Conservation (phyloP, 768 basidiomycete species). For the Lactarius psammicola region DNA sequence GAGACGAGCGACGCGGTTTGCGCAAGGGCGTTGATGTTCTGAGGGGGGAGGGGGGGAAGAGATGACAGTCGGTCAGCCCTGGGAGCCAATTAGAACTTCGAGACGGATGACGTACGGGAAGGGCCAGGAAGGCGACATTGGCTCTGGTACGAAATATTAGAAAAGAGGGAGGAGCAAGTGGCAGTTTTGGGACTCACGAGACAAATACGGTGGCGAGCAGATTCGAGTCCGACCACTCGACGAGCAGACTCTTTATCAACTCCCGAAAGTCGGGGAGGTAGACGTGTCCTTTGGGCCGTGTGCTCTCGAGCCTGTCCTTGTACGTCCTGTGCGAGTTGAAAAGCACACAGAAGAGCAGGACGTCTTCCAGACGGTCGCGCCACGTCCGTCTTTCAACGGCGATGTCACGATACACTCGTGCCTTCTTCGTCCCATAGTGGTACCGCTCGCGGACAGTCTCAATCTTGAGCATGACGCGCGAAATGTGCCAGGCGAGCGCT, state of each 20-base stretch:
- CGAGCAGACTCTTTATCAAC: constrained; percentile 12
- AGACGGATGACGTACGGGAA: constrained; percentile 4
- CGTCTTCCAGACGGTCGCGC: constrained; percentile 2
- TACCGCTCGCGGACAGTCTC: constrained; percentile 12
- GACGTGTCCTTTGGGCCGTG: constrained; percentile 14
- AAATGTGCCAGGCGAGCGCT: constrained; percentile 19
- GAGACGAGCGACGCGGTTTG: constrained; percentile 27
- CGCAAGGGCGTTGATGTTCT: constrained; percentile 6
- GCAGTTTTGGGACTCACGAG: not conserved
- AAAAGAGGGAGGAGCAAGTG: not conserved
- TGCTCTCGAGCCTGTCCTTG: constrained; percentile 10
- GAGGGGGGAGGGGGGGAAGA: not conserved
- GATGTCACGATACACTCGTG: constrained; percentile 17
- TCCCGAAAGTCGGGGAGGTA: constrained; percentile 13
- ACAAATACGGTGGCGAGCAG: constrained; percentile 22
- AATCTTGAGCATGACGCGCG: constrained; percentile 20
- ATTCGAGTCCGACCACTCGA: constrained; percentile 19
- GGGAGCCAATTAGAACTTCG: not conserved
- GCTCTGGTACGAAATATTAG: not conserved
- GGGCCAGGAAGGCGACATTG: constrained; percentile 12
- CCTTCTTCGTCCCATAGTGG: constrained; percentile 16
- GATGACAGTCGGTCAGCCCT: not conserved
- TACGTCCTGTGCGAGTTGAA: constrained; percentile 17
- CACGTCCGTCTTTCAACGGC: constrained; percentile 10
- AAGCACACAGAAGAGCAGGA: constrained; percentile 12